Percentiles rank a stretch among this genome's conserved stretches.
Conservation (phyloP, 192 early-diverging fungal species). For the Coemansia sp. region DNA sequence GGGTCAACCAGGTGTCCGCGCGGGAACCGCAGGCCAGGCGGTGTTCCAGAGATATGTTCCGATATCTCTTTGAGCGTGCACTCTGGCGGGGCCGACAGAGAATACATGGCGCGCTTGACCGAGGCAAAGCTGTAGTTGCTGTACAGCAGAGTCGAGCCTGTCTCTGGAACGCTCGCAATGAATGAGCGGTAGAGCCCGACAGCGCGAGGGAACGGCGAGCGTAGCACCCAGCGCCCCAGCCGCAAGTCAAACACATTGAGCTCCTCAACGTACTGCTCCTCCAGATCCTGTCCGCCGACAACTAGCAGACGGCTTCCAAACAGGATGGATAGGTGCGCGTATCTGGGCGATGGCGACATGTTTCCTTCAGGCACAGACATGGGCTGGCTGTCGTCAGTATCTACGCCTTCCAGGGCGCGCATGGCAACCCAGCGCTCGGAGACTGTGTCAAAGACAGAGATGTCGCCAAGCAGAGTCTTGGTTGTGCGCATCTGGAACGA, state of each 20-base stretch:
- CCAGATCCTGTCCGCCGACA: slow-evolving; percentile 76
- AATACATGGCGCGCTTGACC: slow-evolving; percentile 72
- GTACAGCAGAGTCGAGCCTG: slow-evolving; percentile 67
- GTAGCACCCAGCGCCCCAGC: slow-evolving; percentile 64
- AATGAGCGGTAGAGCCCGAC: slow-evolving; percentile 80
- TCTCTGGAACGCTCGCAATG: slow-evolving; percentile 60
- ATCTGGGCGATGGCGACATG: slow-evolving; percentile 66
- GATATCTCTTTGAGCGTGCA: slow-evolving; percentile 71
- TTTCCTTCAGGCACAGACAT: slow-evolving; percentile 26
- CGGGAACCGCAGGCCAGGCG: slow-evolving; percentile 77
- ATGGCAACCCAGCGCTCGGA: slow-evolving; percentile 56
- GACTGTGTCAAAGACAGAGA: slow-evolving; percentile 63
- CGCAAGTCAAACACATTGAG: slow-evolving; percentile 76
- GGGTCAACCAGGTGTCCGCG: slow-evolving; percentile 70
- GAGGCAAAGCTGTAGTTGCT: slow-evolving; percentile 76
- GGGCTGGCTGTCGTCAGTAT: background rate
- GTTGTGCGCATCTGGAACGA: slow-evolving; percentile 53
- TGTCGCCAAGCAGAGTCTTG: slow-evolving; percentile 70
- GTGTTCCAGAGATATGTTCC: slow-evolving; percentile 63
- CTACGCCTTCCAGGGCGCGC: slow-evolving; percentile 20
- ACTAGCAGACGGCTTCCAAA: slow-evolving; percentile 64
- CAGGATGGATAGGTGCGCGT: slow-evolving; percentile 74
- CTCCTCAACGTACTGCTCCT: slow-evolving; percentile 75
- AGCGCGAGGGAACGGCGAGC: slow-evolving; percentile 68
- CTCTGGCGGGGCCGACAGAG: slow-evolving; percentile 61